Conservation (phyloP, 2,329 filamentous ascomycete genomes). For the Colletotrichum endophyticum region DNA sequence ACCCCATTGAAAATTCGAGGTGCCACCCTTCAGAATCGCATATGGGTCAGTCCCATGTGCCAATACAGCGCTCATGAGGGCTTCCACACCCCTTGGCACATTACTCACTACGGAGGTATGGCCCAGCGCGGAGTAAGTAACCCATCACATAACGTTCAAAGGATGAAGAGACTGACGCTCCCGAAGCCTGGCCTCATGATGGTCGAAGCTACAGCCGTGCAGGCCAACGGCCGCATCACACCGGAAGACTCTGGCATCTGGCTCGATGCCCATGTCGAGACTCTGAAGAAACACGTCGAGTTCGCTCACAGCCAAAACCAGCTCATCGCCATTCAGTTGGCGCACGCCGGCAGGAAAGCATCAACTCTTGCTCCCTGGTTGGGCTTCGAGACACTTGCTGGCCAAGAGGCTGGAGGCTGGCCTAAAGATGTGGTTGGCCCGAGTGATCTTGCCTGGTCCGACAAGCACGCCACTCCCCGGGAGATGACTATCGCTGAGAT, state of each 20-base stretch:
- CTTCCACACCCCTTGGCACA: conserved; percentile 74
- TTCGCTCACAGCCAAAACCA: conserved; percentile 63
- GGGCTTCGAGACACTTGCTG: conserved; percentile 57
- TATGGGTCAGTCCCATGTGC: conserved; percentile 52
- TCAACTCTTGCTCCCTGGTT: conserved; percentile 65
- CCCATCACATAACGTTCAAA: neutral
- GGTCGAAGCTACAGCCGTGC: conserved; percentile 70
- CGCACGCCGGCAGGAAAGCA: conserved; percentile 73
- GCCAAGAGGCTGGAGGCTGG: conserved; percentile 56
- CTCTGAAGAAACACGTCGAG: conserved; percentile 60
- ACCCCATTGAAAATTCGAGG: conserved; percentile 50
- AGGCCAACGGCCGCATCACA: conserved; percentile 70
- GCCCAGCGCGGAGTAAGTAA: conserved; percentile 59
- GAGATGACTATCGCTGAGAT: conserved; percentile 73
- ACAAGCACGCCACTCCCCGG: conserved; percentile 63
- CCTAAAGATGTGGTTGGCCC: conserved; percentile 54
- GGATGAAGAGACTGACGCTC: neutral
- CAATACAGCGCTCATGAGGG: conserved; percentile 53
- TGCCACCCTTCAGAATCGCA: conserved; percentile 48
- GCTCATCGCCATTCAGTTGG: conserved; percentile 75
- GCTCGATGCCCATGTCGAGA: conserved; percentile 71
- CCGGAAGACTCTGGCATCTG: conserved; percentile 71
- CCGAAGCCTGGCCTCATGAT: conserved; percentile 59
- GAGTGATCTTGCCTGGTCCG: conserved; percentile 57
- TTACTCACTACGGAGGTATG: conserved; percentile 78